Percentiles rank a stretch among this genome's conserved stretches.
These are phyloP conservation scores for Alternaria incomplexa DNA, from an alignment of 2,329 filamentous ascomycete species.

Conservation along the genomic window DNA sequence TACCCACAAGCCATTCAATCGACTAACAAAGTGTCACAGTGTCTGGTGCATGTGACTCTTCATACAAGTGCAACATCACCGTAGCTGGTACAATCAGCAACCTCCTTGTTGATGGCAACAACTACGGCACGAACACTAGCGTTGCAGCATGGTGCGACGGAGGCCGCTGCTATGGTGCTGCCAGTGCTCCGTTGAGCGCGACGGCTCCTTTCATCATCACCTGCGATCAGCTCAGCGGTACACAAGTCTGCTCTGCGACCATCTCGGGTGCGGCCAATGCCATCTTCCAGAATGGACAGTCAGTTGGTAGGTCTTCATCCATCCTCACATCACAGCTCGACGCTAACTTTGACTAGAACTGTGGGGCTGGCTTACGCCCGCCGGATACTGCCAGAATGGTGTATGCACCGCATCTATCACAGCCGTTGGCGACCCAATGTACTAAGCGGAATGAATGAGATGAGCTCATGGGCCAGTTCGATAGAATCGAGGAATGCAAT, in stretches of 20 bases:
- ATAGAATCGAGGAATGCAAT: neutral
- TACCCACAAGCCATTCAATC: no score
- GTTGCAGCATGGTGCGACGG: neutral
- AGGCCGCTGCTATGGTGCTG: neutral
- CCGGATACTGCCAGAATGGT: neutral
- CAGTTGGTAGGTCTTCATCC: neutral
- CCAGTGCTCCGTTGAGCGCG: neutral
- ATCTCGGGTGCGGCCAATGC: neutral
- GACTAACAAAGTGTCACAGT: neutral
- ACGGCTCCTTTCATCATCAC: neutral
- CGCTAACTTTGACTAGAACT: neutral
- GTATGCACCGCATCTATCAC: neutral
- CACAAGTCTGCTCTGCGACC: neutral
- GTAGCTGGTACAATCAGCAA: neutral
- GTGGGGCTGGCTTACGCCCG: neutral
- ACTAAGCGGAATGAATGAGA: neutral
- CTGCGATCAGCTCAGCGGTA: neutral
- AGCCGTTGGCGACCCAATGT: neutral
- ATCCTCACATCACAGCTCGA: fast-evolving
- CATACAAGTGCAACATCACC: neutral
- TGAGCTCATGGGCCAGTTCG: neutral
- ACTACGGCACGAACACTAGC: neutral
- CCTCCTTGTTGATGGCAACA: neutral
- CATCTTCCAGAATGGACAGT: neutral
- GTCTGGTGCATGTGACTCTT: neutral